Base-by-base conservation (phyloP, 371 early-diverging fungal genomes). In the Mortierella sp. region DNA sequence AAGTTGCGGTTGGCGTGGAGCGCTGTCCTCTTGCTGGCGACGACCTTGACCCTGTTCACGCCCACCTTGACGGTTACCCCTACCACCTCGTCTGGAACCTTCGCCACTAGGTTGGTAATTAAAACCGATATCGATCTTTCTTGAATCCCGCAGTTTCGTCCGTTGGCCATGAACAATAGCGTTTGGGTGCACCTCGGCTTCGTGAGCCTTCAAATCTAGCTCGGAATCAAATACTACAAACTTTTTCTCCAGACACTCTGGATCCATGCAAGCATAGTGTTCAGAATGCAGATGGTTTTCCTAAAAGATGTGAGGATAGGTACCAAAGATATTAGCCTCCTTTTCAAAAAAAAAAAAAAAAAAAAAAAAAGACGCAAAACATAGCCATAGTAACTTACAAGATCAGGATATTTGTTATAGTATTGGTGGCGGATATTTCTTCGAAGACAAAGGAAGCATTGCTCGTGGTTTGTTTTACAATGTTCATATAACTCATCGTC, bases 221-320 rank as follows among this genome's bases (percentile, higher is more conserved):
- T 96, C 93, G 8, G 94, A 88, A 19, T 88, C 92, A 88, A 98
- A 98, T 0, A 98, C 98, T n/a, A 98, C 92, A 90, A 98, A 98
- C 86, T 97, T 98, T 72, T 92, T 90, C 65, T 97, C 98, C 59
- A 97, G 77, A 78, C 98, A 98, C 60, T 90, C 87, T 5, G 92
- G 90, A 40, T 97, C 88, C 53, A 82, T 75, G 82, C 98, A 98
- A 28, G 93, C 84, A 70, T 84, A 93, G 78, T 98, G 98, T n/a
- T 94, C 95, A 28, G 84, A 72, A 57, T 87, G 84, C 74, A 97
- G 97, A 86, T 98, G 98, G 4, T 89, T 76, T 74, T 95, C 94
- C 95, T 94, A 64, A 19, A 62, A 2, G 61, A 21, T 50, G 50
- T 4, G 48, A 63, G 58, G 38, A n/a, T 36, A 24, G 45, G n/a